Evolutionary conservation across 2,329 filamentous ascomycete species (phyloP).

Genomic region (Aspergillus thermomutatus): DNA sequence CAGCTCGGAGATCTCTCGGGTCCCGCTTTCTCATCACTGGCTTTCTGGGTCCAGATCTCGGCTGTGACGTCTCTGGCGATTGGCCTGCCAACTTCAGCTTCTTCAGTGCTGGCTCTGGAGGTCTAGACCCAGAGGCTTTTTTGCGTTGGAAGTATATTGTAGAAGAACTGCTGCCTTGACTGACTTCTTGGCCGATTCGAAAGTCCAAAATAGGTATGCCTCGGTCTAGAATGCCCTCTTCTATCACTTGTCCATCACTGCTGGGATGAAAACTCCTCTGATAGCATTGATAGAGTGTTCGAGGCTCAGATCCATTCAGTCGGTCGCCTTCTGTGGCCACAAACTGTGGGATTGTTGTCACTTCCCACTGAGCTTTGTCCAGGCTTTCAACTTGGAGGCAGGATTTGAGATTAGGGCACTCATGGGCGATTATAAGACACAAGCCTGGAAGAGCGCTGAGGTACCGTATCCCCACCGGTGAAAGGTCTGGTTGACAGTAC

Average conservation of each 20-base stretch:
- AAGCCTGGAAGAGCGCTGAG: conserved; percentile 35
- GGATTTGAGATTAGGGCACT: conserved; percentile 28
- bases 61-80: conserved; percentile 2
- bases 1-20: conserved; percentile 23
- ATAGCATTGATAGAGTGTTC: conserved; percentile 17
- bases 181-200: conserved; percentile 16
- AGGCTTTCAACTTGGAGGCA: conserved; percentile 15
- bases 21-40: conserved; percentile 25
- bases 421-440: conserved; percentile 31
- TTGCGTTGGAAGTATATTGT: conserved; percentile 11
- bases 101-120: neutral
- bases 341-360: neutral
- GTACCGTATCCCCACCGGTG: conserved; percentile 30
- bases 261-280: conserved; percentile 1
- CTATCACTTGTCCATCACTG: neutral
- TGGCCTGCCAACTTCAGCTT: conserved; percentile 6
- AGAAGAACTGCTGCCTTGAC: neutral
- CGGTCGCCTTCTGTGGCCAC: neutral
- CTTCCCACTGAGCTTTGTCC: conserved; percentile 28
- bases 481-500: conserved; percentile 30
- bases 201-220: conserved; percentile 23
- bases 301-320: neutral
- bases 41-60: conserved; percentile 7
- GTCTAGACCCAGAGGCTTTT: neutral
- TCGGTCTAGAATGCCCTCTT: neutral